Base-by-base conservation (phyloP, 106 monocot species). In the Allium cepa region DNA sequence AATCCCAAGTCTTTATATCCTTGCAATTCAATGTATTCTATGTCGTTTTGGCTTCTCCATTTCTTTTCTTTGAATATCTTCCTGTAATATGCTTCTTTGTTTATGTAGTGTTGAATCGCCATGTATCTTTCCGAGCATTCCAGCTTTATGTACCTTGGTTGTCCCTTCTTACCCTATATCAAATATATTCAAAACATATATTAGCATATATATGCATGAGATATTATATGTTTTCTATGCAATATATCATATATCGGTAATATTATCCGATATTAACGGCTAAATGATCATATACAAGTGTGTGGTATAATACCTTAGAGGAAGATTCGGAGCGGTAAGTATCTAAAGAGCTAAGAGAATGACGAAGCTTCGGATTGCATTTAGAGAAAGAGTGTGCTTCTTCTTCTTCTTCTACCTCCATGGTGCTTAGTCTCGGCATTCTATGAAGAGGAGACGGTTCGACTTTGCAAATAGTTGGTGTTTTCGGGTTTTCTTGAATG, bases 1-100 rank as follows among this genome's bases (percentile, higher is more conserved):
- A 90, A 90, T 8, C 85, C 89, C 14, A 90, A 69, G 63, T 90
- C 89, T 69, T 73, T 85, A 78, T 85, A 80, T 5, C 89, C 89
- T 60, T 90, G 85, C 47, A 85, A 73, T 78, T 90, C 89, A 46
- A 80, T 77, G 36, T 60, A 71, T 61, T 90, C 89, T 6, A 90
- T 73, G 63, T 90, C 85, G 28, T 72, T 79, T 7, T 60, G 57
- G 62, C 89, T 85, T 68, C 52, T 79, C 82, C 89, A 85, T 62
- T 68, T 85, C 75, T 72, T 82, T 45, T 66, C 72, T 51, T 76
- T 60, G 56, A 73, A 68, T 13, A 53, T n/a, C 10, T 45, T 72
- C 55, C 60, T 61, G 26, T 53, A 66, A 11, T 50, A 62, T 4
- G 63, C 56, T 63, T 76, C 60, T 48, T 61, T n/a, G 5, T 7